A percentile compares a stretch with the other conserved stretches of the same genome.
phyloP scores from a whole-genome alignment of 1,284 basidiomycete species.

The Boletus mariae region DNA sequence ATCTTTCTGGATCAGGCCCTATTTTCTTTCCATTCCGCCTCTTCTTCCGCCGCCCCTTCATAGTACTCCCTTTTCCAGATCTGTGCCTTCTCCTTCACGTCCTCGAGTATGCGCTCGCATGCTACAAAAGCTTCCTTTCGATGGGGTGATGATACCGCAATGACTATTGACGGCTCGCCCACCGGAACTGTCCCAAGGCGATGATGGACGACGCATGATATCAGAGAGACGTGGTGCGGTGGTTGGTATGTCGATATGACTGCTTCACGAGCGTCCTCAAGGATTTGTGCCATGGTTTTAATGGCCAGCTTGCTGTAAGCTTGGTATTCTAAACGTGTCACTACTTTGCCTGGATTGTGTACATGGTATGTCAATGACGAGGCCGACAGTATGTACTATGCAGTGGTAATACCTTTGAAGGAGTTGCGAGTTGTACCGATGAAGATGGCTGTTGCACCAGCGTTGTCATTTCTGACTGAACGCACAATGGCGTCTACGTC shows the following conservation, averaged over 20 bases:
- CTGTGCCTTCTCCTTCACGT: slow-evolving; percentile 77
- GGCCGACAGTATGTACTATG: background rate
- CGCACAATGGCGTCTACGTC: slow-evolving; percentile 54
- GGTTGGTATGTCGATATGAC: slow-evolving; percentile 33
- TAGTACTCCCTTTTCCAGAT: slow-evolving; percentile 92
- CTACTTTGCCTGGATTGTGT: slow-evolving; percentile 54
- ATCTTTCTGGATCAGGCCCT: slow-evolving; percentile 18
- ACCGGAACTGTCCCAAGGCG: slow-evolving; percentile 78
- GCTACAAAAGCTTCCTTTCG: slow-evolving; percentile 77
- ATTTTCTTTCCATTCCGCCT: slow-evolving; percentile 76
- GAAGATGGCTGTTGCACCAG: slow-evolving; percentile 73
- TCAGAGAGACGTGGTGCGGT: slow-evolving; percentile 33
- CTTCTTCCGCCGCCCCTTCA: slow-evolving; percentile 55
- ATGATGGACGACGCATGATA: slow-evolving; percentile 67
- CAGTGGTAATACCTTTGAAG: slow-evolving; percentile 43
- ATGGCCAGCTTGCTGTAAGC: slow-evolving; percentile 82
- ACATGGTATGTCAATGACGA: slow-evolving; percentile 3
- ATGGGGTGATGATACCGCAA: slow-evolving; percentile 84
- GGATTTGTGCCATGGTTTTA: slow-evolving; percentile 68
- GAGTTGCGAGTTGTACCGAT: slow-evolving; percentile 69
- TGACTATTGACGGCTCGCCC: slow-evolving; percentile 78
- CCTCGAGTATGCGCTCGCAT: slow-evolving; percentile 80
- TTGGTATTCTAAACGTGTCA: slow-evolving; percentile 76
- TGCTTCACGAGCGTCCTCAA: slow-evolving; percentile 45
- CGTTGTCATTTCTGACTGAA: slow-evolving; percentile 58